Base-by-base conservation (phyloP, 345 rosid species). In the Geranium brycei region DNA sequence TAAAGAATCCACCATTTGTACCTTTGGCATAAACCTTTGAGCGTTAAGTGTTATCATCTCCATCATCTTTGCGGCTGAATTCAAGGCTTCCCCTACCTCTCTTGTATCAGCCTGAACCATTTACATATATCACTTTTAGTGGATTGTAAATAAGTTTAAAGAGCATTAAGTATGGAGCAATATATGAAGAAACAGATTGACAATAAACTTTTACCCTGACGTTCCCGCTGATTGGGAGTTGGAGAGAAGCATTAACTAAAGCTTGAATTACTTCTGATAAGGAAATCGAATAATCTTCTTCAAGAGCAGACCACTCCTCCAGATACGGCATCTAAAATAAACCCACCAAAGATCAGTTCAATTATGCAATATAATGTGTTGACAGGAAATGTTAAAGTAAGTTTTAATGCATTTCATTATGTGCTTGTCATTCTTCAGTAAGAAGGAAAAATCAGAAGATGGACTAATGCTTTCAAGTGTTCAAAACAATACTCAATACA, bases 251-350 rank as follows among this genome's bases (percentile, higher is more conserved):
- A 66, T 85, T 87, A 51, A 67, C 51, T 71, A 88, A 79, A 41
- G 95, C 87, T 75, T 83, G 81, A 64, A 59, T 80, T 62, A 76
- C 77, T 74, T 88, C 91, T 31, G 81, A 71, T n/a, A 91, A 57
- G 16, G 85, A 87, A 66, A 23, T 30, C 61, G 76, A 77, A 62
- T 82, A 85, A n/a, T 79, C 93, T 7, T 31, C 82, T 79, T 83
- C 84, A 19, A 83, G 19, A 0, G 51, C 70, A 15, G 77, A 74
- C 97, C 95, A 91, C 69, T 76, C 80, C 17, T 88, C 96, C 66
- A 91, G 79, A 72, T 70, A 76, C 7, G 96, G 96, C 82, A 82
- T 81, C 96, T 91, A 57, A 63, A 65, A 59, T 55, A 16, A 18
- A 32, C 61, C 31, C 58, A 14, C 19, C 0, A 17, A 58, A 19